phyloP scores from a whole-genome alignment of 768 basidiomycete species.

The Suillus subluteus region DNA sequence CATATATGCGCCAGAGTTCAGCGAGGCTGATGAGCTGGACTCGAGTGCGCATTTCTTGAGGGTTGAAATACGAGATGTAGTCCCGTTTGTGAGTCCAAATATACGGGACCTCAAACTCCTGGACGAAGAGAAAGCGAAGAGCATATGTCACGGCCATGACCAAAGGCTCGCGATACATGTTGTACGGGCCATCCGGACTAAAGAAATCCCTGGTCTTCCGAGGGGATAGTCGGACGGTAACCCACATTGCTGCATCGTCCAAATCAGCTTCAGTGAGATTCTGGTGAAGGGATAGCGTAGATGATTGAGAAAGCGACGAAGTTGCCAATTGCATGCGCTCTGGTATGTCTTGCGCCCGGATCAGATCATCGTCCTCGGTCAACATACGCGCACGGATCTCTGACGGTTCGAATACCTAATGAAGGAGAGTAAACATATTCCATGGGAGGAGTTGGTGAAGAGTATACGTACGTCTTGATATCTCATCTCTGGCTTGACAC shows the following conservation, averaged over 20 bases:
- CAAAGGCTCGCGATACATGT: conserved; percentile 65
- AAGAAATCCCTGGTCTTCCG: conserved; percentile 76
- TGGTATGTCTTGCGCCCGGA: conserved; percentile 87
- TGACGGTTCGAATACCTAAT: conserved; percentile 95
- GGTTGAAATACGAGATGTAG: conserved; percentile 83
- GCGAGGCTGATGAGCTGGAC: conserved; percentile 72
- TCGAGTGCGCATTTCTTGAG: conserved; percentile 60
- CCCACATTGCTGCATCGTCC: conserved; percentile 85
- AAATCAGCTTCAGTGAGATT: conserved; percentile 75
- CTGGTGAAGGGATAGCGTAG: conserved; percentile 62
- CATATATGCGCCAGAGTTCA: conserved; percentile 91
- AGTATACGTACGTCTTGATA: conserved; percentile 72
- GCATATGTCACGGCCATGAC: conserved; percentile 80
- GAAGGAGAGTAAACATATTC: conserved; percentile 14
- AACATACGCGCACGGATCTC: conserved; percentile 89
- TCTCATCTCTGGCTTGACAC: conserved; percentile 72
- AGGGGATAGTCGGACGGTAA: conserved; percentile 75
- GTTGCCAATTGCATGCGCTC: conserved; percentile 94
- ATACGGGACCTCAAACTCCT: conserved; percentile 93
- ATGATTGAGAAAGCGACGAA: conserved; percentile 74
- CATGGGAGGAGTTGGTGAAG: conserved; percentile 13
- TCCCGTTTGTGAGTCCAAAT: conserved; percentile 94
- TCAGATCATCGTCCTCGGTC: conserved; percentile 92
- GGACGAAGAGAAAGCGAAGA: conserved; percentile 81
- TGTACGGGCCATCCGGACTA: conserved; percentile 60